Evolutionary conservation across 2,329 filamentous ascomycete genomes (phyloP).

Genomic region (Xylariaceae sp.): DNA sequence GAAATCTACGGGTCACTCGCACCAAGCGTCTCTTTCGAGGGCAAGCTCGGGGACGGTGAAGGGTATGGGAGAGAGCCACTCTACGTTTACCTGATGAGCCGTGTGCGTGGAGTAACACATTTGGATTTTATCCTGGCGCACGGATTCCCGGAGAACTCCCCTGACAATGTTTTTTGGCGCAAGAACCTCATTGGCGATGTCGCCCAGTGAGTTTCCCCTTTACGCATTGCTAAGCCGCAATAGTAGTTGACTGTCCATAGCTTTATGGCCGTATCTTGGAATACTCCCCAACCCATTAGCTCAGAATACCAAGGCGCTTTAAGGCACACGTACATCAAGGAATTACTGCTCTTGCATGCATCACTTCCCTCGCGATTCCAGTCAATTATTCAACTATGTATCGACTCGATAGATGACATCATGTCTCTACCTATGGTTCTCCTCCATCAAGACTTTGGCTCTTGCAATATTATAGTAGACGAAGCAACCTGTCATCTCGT

Average conservation of each 20-base stretch:
- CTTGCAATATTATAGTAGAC: slow-evolving; percentile 50
- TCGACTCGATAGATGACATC: slow-evolving; percentile 43
- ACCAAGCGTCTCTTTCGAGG: slow-evolving; percentile 39
- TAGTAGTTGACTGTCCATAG: slow-evolving; percentile 33
- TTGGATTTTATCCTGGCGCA: slow-evolving; percentile 47
- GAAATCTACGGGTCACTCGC: slow-evolving; percentile 43
- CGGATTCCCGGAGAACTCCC: slow-evolving; percentile 45
- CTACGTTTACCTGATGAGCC: slow-evolving; percentile 47
- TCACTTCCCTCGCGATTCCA: slow-evolving; percentile 46
- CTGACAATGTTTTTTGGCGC: slow-evolving; percentile 42
- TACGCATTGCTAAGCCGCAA: slow-evolving; percentile 16
- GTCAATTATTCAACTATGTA: slow-evolving; percentile 39
- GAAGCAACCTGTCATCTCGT: slow-evolving; percentile 45
- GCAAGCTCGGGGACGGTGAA: slow-evolving; percentile 22
- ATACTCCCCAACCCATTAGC: slow-evolving; percentile 41
- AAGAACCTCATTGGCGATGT: slow-evolving; percentile 46
- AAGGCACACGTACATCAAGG: slow-evolving; percentile 20
- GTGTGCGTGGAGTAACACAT: slow-evolving; percentile 45
- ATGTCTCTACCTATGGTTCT: slow-evolving; percentile 50
- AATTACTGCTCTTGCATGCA: too few relatives aligned
- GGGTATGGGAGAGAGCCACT: slow-evolving; percentile 41
- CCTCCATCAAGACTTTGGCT: slow-evolving; percentile 47
- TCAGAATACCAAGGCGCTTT: slow-evolving; percentile 36
- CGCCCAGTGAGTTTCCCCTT: slow-evolving; percentile 39
- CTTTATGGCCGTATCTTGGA: slow-evolving; percentile 51